A percentile compares a stretch with the other conserved stretches of the same genome.
Evolutionary conservation across 2,329 filamentous ascomycete species (phyloP).

Genomic region (Trichoderma simmonsii): DNA sequence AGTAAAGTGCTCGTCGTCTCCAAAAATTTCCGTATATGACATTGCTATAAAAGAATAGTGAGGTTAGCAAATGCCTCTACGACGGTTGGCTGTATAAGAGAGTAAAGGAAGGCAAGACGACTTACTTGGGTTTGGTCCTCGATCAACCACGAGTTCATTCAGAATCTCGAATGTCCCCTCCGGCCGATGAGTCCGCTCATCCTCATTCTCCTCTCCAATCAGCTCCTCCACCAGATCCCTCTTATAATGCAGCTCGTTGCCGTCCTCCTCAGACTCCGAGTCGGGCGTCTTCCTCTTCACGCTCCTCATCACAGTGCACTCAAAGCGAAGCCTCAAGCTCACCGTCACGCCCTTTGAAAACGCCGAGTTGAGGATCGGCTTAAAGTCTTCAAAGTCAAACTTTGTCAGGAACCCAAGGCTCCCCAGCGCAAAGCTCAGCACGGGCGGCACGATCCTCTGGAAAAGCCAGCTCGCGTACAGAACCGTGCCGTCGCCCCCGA

Average conservation of each 20-base stretch:
- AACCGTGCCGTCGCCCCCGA: constrained; percentile 95
- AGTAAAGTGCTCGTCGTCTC: constrained; percentile 92
- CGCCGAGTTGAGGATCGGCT: constrained; percentile 64
- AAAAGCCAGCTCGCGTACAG: constrained; percentile 96
- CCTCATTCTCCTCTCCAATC: constrained; percentile 79
- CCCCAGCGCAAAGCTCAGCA: constrained; percentile 85
- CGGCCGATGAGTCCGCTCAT: constrained; percentile 79
- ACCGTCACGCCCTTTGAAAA: constrained; percentile 85
- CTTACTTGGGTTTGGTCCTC: constrained; percentile 87
- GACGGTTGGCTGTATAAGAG: not conserved
- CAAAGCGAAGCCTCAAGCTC: constrained; percentile 82
- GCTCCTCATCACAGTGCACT: constrained; percentile 88
- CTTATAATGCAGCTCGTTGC: constrained; percentile 37
- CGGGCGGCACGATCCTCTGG: constrained; percentile 89
- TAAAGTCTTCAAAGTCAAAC: constrained; percentile 81
- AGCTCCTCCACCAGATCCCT: constrained; percentile 85
- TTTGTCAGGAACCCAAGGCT: constrained; percentile 95
- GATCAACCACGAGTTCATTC: constrained; percentile 95
- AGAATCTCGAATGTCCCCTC: constrained; percentile 85
- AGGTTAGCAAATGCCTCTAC: not conserved
- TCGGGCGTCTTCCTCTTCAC: constrained; percentile 42
- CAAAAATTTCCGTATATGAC: constrained; percentile 88
- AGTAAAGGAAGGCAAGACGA: constrained; percentile 20
- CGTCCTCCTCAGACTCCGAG: constrained; percentile 33
- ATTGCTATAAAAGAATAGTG: constrained; percentile 57